Conservation (phyloP, 495 filamentous ascomycete genomes). For the Parachaetomium inaequale region DNA sequence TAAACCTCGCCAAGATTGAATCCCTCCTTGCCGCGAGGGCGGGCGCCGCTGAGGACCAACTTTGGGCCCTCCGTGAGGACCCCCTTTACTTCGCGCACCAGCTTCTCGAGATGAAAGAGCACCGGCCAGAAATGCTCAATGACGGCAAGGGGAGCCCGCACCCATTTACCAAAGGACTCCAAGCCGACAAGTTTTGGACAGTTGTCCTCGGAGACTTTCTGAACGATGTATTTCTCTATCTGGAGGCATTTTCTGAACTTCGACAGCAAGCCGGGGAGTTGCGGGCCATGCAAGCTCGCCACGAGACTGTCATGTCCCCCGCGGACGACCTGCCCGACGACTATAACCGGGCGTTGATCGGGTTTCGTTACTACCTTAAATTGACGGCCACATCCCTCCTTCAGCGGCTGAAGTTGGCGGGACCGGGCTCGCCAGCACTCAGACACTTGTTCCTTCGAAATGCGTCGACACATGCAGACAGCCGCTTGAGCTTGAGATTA, state of each 20-base stretch:
- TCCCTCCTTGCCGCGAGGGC: constrained; percentile 38
- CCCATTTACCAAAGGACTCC: constrained; percentile 9
- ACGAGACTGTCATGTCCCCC: constrained; percentile 2
- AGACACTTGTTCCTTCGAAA: too few relatives aligned
- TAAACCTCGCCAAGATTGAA: constrained; percentile 43
- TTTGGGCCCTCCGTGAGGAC: constrained; percentile 55
- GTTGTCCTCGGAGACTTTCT: constrained; percentile 22
- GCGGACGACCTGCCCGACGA: constrained; percentile 17
- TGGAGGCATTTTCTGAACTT: constrained; percentile 22
- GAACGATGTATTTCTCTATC: neutral
- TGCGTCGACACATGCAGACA: too few relatives aligned
- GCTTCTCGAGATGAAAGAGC: constrained; percentile 39
- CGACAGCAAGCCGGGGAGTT: constrained; percentile 15
- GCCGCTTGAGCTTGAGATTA: too few relatives aligned
- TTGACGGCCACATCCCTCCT: constrained; percentile 4
- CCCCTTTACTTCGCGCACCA: constrained; percentile 48
- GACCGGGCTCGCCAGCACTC: constrained; percentile 4
- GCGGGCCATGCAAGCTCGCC: constrained; percentile 6
- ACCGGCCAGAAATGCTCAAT: constrained; percentile 38
- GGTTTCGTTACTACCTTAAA: constrained; percentile 14
- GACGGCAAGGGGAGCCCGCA: constrained; percentile 32
- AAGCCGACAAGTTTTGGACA: constrained; percentile 7
- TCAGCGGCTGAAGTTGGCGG: constrained; percentile 20
- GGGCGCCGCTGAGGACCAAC: constrained; percentile 45
- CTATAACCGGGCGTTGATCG: constrained; percentile 10